phyloP scores from a whole-genome alignment of 768 basidiomycete species.

The Mycena sanguinolenta region DNA sequence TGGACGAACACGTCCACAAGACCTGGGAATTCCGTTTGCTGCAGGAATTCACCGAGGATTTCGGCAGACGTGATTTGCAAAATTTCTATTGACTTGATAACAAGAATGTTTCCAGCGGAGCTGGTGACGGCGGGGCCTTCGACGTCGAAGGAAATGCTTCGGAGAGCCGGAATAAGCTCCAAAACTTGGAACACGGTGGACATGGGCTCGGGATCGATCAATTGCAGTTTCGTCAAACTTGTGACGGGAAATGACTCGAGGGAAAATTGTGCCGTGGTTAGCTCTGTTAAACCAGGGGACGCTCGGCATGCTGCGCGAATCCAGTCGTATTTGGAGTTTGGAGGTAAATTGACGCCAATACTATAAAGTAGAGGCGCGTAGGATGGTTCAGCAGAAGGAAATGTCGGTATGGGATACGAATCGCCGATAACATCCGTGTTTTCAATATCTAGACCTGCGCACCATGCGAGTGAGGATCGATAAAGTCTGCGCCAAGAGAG shows the following conservation, averaged over 20 bases:
- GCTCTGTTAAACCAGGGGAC: conserved; percentile 15
- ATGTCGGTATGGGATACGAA: conserved; percentile 10
- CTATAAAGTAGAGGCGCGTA: conserved; percentile 19
- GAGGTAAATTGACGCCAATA: conserved; percentile 22
- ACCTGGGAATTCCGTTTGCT: conserved; percentile 11
- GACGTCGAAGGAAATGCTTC: conserved; percentile 23
- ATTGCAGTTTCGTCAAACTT: conserved; percentile 20
- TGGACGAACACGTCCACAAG: conserved; percentile 7
- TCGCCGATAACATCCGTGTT: conserved; percentile 1
- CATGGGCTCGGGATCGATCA: conserved; percentile 26
- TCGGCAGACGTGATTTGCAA: conserved; percentile 21
- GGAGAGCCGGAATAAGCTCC: conserved; percentile 14
- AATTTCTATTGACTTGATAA: neutral
- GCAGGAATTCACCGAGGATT: conserved; percentile 18
- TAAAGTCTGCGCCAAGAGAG: neutral
- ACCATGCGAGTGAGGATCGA: neutral
- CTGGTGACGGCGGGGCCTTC: conserved; percentile 16
- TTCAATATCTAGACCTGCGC: conserved; percentile 11
- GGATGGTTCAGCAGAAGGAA: conserved; percentile 5
- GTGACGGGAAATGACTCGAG: conserved; percentile 23
- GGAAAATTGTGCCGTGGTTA: conserved; percentile 10
- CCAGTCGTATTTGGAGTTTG: conserved; percentile 24
- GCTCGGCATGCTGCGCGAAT: conserved; percentile 17
- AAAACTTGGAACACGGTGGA: conserved; percentile 13
- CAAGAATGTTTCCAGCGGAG: conserved; percentile 12